Conservation (phyloP, 148 eudicot genomes). For the Silene uniflora region DNA sequence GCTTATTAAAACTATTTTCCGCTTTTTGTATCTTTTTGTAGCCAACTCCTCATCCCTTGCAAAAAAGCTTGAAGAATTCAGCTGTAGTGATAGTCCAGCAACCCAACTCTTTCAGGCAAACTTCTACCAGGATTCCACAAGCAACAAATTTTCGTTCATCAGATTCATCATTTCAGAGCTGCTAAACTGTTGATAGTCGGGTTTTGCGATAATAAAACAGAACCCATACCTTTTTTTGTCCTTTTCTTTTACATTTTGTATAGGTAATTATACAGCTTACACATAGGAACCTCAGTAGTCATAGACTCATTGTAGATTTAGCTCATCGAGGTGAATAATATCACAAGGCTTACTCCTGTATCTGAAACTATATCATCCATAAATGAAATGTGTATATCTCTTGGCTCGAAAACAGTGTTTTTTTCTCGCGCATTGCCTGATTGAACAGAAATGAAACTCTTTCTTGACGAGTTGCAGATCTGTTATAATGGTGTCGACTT, state of each 20-base stretch:
- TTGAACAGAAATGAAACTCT: no score
- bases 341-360: slow-evolving; percentile 8
- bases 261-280: slow-evolving; percentile 13
- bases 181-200: not conserved
- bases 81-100: slow-evolving; percentile 75
- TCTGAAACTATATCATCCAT: slow-evolving; percentile 3
- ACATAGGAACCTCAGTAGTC: slow-evolving; percentile 11
- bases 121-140: slow-evolving; percentile 11
- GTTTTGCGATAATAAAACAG: not conserved
- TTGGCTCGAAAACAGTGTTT: not conserved
- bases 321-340: slow-evolving; percentile 10
- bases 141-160: slow-evolving; percentile 7
- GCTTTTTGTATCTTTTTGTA: slow-evolving; percentile 25
- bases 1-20: no score
- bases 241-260: not conserved
- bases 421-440: no score
- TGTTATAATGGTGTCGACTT: no score
- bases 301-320: slow-evolving; percentile 12
- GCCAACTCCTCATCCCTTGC: slow-evolving; percentile 47
- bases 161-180: slow-evolving; percentile 12
- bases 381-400: not conserved
- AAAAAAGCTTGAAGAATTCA: slow-evolving; percentile 42
- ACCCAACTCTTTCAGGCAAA: slow-evolving; percentile 44
- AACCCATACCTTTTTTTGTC: not conserved
- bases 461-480: no score